Percentiles rank a stretch among this genome's conserved stretches.
These are phyloP conservation scores for Shiraia sp. DNA, from an alignment of 2,329 filamentous ascomycete genomes.

Conservation along the genomic window DNA sequence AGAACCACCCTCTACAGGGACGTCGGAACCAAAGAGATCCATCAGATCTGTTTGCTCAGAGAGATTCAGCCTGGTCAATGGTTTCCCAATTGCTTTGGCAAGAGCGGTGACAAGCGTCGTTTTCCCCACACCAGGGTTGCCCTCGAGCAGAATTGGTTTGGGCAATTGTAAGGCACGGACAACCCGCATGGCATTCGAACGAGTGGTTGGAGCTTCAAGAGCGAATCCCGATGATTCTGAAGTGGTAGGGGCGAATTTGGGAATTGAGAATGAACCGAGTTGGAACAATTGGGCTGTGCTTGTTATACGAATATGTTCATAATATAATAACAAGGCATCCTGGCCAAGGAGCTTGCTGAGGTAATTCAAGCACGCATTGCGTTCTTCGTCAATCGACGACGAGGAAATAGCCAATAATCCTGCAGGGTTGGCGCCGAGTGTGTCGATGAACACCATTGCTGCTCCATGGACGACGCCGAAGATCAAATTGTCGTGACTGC, in stretches of 20 bases:
- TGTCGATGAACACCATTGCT: conserved; percentile 93
- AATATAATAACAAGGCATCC: conserved; percentile 69
- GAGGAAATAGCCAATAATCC: conserved; percentile 76
- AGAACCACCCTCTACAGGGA: conserved; percentile 89
- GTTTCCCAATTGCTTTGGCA: conserved; percentile 76
- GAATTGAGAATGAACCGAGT: conserved; percentile 76
- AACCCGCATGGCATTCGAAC: conserved; percentile 86
- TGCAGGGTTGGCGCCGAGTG: conserved; percentile 91
- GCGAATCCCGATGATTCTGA: conserved; percentile 66
- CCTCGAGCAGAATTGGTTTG: conserved; percentile 92
- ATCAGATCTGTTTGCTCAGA: conserved; percentile 98
- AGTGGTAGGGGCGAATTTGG: conserved; percentile 52
- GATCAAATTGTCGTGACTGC: conserved; percentile 52
- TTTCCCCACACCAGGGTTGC: conserved; percentile 97
- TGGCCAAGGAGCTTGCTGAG: conserved; percentile 68
- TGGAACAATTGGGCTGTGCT: conserved; percentile 60
- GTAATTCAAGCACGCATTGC: conserved; percentile 72
- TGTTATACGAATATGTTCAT: conserved; percentile 61
- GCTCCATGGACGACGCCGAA: conserved; percentile 78
- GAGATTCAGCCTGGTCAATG: conserved; percentile 90
- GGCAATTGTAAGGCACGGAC: conserved; percentile 83
- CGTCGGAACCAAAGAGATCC: conserved; percentile 95
- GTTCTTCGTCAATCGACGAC: conserved; percentile 70
- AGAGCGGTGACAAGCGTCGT: conserved; percentile 89
- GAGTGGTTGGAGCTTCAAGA: conserved; percentile 87